Percentiles rank a stretch among this genome's conserved stretches.
Conservation (phyloP, 768 basidiomycete species). For the Tylopilus balloui region DNA sequence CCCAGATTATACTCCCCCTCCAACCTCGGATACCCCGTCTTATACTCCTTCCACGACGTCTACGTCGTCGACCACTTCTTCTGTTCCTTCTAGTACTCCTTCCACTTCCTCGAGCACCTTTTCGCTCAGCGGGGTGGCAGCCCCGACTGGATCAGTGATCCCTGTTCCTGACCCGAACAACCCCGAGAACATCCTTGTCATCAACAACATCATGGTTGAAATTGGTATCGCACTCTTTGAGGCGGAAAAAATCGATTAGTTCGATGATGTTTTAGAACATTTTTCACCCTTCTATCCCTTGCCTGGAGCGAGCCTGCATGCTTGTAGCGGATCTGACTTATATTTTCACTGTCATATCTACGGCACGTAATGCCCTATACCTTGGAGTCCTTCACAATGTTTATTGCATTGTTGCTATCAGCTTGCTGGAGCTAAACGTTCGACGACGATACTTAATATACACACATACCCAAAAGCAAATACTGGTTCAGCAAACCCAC, state of each 20-base stretch:
- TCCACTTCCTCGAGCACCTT: slow-evolving; percentile 20
- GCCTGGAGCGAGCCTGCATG: slow-evolving; percentile 4
- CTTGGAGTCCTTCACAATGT: slow-evolving; percentile 3
- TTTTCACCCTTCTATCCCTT: slow-evolving; percentile 1
- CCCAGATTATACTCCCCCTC: slow-evolving; percentile 15
- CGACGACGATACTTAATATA: neutral
- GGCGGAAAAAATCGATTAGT: slow-evolving; percentile 3
- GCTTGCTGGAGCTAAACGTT: neutral
- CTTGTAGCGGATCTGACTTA: neutral
- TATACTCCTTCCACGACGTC: slow-evolving; percentile 22
- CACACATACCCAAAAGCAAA: neutral
- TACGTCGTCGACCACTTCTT: slow-evolving; percentile 21
- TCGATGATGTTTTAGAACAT: neutral
- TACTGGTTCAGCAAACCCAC: neutral
- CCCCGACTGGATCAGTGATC: slow-evolving; percentile 22
- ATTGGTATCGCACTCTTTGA: slow-evolving; percentile 23
- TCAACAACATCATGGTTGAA: slow-evolving; percentile 37
- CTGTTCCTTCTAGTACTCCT: slow-evolving; percentile 2
- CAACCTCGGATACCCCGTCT: slow-evolving; percentile 21
- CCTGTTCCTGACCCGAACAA: slow-evolving; percentile 30
- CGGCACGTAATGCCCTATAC: slow-evolving; percentile 23
- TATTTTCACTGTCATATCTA: neutral
- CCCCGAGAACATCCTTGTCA: slow-evolving; percentile 32
- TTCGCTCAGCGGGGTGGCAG: slow-evolving; percentile 24
- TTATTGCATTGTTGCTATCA: slow-evolving; percentile 3